Percentiles rank a stretch among this genome's conserved stretches.
phyloP scores from a whole-genome alignment of 176 grass and related monocot species.

The Triticum urartu region DNA sequence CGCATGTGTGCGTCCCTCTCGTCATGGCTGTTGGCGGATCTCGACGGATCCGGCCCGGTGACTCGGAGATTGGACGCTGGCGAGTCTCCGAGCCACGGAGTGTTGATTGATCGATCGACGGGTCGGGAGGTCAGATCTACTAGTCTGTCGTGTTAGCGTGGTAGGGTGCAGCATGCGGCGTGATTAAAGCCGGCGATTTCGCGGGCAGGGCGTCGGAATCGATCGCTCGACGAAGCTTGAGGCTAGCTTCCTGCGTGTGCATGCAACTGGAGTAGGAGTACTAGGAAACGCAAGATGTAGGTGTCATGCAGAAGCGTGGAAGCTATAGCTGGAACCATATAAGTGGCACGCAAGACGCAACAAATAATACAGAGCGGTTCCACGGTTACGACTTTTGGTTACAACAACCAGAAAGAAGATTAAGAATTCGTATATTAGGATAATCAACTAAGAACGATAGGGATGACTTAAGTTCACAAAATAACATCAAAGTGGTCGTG shows the following conservation, averaged over 20 bases:
- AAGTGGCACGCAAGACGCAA: neutral
- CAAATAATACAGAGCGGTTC: no score
- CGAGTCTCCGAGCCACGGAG: slow-evolving; percentile 4
- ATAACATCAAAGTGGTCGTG: slow-evolving; percentile 53
- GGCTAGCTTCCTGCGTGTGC: neutral
- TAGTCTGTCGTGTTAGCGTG: neutral
- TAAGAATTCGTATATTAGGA: neutral
- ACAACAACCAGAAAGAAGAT: neutral
- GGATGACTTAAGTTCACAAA: no score
- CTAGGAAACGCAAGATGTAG: neutral
- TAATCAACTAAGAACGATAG: neutral
- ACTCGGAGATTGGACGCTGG: neutral
- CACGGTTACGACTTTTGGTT: neutral
- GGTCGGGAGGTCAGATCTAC: neutral
- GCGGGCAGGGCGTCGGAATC: neutral
- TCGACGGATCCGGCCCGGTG: neutral
- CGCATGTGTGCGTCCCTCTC: neutral
- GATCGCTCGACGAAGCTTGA: neutral
- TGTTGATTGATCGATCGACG: neutral
- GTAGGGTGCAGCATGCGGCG: neutral
- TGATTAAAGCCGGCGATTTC: neutral
- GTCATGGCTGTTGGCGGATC: neutral
- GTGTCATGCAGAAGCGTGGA: slow-evolving; percentile 16
- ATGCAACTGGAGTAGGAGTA: neutral
- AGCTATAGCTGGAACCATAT: neutral